A percentile compares a stretch with the other conserved stretches of the same genome.
These are phyloP conservation scores for Cicer pinnatifidum DNA, from an alignment of 306 rosid genomes.

Conservation along the genomic window DNA sequence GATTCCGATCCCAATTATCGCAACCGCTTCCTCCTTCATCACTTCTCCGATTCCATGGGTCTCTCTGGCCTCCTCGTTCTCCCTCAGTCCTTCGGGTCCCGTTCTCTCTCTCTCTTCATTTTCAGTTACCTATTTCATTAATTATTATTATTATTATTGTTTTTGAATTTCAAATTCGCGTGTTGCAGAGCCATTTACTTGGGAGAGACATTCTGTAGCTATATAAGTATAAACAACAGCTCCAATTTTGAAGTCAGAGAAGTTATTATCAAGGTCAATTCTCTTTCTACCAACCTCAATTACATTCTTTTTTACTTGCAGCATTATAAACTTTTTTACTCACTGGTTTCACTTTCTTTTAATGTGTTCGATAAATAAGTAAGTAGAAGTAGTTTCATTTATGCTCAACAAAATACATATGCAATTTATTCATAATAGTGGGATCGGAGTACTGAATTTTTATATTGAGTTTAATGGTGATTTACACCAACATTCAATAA, in stretches of 20 bases:
- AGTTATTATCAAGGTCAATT: conserved; percentile 70
- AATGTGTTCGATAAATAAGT: conserved; percentile 26
- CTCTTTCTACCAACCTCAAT: background rate
- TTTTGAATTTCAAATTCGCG: background rate
- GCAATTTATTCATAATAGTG: background rate
- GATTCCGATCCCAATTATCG: conserved; percentile 75
- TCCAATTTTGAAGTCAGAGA: conserved; percentile 88
- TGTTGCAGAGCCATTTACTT: conserved; percentile 82
- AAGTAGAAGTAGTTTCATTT: background rate
- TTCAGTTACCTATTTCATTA: background rate
- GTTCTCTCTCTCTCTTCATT: background rate
- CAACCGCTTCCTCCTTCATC: conserved; percentile 73
- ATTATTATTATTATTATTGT: background rate
- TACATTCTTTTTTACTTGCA: background rate
- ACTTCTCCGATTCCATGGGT: conserved; percentile 77
- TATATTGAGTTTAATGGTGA: background rate
- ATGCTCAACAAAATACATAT: background rate
- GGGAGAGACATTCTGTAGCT: conserved; percentile 98
- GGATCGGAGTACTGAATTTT: background rate
- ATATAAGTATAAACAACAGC: conserved; percentile 89
- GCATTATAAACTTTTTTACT: conserved; percentile 4
- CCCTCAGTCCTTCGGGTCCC: conserved; percentile 95
- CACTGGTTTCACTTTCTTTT: background rate
- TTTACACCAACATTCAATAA: no score
- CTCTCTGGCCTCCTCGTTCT: conserved; percentile 97